phyloP scores from a whole-genome alignment of 257 asterid species.

The Forsythia viridissima region DNA sequence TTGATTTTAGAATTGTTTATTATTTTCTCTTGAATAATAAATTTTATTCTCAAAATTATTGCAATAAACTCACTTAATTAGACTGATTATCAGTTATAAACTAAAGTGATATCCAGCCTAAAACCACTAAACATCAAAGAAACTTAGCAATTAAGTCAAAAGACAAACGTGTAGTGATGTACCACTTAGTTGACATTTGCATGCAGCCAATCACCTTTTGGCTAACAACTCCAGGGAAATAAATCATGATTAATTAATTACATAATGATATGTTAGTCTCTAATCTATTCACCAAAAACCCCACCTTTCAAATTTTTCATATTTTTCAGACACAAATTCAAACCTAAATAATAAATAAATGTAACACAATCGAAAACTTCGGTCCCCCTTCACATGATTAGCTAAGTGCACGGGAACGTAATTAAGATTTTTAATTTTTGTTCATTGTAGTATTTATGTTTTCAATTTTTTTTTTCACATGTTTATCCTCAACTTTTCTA shows the following conservation, averaged over 20 bases:
- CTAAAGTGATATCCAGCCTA: too few species aligned
- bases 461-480: too few species aligned
- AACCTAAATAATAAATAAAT: too few species aligned
- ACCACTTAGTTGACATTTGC: not conserved
- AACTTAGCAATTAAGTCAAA: slow-evolving; percentile 54
- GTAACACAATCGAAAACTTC: not conserved
- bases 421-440: too few species aligned
- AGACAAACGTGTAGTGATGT: not conserved
- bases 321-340: not conserved
- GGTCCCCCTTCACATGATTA: not conserved
- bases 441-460: too few species aligned
- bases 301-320: not conserved
- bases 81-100: too few species aligned
- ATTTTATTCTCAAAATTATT: too few species aligned
- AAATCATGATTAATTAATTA: not conserved
- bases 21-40: too few species aligned
- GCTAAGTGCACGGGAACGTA: too few species aligned
- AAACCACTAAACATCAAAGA: not conserved
- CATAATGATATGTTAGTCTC: not conserved
- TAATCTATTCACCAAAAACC: not conserved
- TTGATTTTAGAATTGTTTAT: too few species aligned
- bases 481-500: too few species aligned
- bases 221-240: not conserved
- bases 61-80: too few species aligned
- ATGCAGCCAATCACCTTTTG: not conserved